Conservation (phyloP, 1,284 basidiomycete genomes). For the Peniophora sp. region DNA sequence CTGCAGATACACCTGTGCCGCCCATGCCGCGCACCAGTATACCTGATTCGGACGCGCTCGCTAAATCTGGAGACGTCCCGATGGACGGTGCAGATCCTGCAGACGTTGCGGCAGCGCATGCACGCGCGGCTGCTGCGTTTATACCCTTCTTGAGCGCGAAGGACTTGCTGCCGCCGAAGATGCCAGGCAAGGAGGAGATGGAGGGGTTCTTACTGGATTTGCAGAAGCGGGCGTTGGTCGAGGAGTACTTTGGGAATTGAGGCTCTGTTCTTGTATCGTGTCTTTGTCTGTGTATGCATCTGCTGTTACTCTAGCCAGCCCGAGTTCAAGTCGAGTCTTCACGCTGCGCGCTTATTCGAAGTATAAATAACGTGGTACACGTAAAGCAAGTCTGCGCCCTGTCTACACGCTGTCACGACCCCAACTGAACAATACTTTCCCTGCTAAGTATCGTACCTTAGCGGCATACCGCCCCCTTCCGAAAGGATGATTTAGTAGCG, state of each 20-base stretch:
- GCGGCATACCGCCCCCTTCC: too few relatives aligned
- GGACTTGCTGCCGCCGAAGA: slow-evolving; percentile 65
- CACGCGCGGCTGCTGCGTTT: slow-evolving; percentile 56
- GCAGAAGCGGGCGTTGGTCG: slow-evolving; percentile 77
- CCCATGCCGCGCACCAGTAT: slow-evolving; percentile 38
- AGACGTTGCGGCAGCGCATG: slow-evolving; percentile 28
- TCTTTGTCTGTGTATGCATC: too few relatives aligned
- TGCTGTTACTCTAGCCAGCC: too few relatives aligned
- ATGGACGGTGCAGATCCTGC: slow-evolving; percentile 19
- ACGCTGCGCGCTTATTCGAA: too few relatives aligned
- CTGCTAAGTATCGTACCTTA: too few relatives aligned
- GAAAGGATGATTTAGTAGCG: too few relatives aligned
- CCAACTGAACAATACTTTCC: too few relatives aligned
- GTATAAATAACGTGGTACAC: too few relatives aligned
- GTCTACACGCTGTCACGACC: too few relatives aligned
- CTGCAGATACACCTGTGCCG: slow-evolving; percentile 42
- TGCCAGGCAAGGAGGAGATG: slow-evolving; percentile 75
- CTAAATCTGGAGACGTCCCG: slow-evolving; percentile 15
- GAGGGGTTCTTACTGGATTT: slow-evolving; percentile 70
- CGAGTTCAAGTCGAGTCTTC: too few relatives aligned
- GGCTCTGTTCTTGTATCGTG: too few relatives aligned
- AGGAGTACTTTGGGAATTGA: slow-evolving; percentile 60
- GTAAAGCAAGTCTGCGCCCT: too few relatives aligned
- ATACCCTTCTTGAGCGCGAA: slow-evolving; percentile 72
- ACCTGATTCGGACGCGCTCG: slow-evolving; percentile 13